Conservation (phyloP, 176 grass and related monocot species). For the Aegilops sharonensis region DNA sequence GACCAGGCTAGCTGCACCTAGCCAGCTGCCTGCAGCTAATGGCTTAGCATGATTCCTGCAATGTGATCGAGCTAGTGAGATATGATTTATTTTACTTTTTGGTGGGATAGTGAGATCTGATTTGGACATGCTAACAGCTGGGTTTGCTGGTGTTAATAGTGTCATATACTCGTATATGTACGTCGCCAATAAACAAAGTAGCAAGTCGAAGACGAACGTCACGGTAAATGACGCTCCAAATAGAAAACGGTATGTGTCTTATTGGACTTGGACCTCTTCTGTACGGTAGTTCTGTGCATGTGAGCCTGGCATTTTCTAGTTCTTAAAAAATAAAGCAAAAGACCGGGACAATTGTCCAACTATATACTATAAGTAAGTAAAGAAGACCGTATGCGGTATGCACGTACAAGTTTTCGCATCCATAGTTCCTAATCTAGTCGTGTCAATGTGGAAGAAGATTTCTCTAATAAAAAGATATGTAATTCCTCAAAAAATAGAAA, state of each 20-base stretch:
- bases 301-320: not conserved
- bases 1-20: not conserved
- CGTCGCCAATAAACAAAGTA: not conserved
- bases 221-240: not conserved
- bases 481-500: too few relatives aligned
- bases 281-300: not conserved
- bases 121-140: not conserved
- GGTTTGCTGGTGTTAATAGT: not conserved
- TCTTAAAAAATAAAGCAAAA: not conserved
- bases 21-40: not conserved
- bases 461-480: too few relatives aligned
- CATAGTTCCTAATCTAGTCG: not conserved
- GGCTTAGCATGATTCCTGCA: not conserved
- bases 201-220: not conserved
- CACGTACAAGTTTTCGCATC: not conserved
- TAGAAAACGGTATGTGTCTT: not conserved
- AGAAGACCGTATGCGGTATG: not conserved
- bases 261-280: not conserved
- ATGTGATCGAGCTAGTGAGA: not conserved
- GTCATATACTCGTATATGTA: not conserved
- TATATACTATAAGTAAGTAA: not conserved
- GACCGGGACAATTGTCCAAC: not conserved
- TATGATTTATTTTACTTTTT: not conserved
- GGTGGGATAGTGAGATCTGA: not conserved
- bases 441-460: not conserved